Base-by-base conservation (phyloP, 495 filamentous ascomycete genomes). In the Penicillium crystallinum region DNA sequence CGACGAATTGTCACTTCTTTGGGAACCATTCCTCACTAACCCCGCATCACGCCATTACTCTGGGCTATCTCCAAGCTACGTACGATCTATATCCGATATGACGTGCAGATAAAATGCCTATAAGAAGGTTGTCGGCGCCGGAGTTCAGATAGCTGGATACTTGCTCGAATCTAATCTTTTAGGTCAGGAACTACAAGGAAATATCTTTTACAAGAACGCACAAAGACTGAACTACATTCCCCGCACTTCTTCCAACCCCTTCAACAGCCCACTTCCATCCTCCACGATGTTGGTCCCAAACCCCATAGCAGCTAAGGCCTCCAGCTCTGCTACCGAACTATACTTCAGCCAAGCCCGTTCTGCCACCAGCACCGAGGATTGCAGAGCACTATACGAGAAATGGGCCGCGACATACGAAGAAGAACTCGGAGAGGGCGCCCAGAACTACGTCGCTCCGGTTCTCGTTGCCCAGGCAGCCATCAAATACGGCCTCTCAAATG, bases 401-500 rank as follows among this genome's bases (percentile, higher is more conserved):
- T 78, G 75, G 75, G 73, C 75, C 37, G 39, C 58, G 12, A 69
- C 73, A 7, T 78, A 78, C 53, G 66, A 78, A 52, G 55, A 58
- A 0, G 71, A 76, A 25, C 58, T 76, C 5, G 59, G 62, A 22
- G 65, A 72, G 38, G 62, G 59, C 9, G 62, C 66, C 12, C 64
- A 74, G 29, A 56, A 67, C 44, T 77, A 75, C 42, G 67, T 73
- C 38, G 72, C 69, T 15, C 75, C 75, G 0, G 35, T 63, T 8
- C 58, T 75, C 18, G 59, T 58, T 7, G 73, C 73, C 15, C 57
- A 72, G 18, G 57, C 69, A 0, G 66, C 68, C 14, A 41, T 70
- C 34, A 54, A 52, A 31, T 55, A 40, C 53, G 53, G 56, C 38
- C 47, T 53, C 10, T 30, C 59, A 4, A 63, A 36, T 18, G 55